Evolutionary conservation across 2,329 filamentous ascomycete genomes (phyloP).

Genomic region (Colletotrichum abscissum): DNA sequence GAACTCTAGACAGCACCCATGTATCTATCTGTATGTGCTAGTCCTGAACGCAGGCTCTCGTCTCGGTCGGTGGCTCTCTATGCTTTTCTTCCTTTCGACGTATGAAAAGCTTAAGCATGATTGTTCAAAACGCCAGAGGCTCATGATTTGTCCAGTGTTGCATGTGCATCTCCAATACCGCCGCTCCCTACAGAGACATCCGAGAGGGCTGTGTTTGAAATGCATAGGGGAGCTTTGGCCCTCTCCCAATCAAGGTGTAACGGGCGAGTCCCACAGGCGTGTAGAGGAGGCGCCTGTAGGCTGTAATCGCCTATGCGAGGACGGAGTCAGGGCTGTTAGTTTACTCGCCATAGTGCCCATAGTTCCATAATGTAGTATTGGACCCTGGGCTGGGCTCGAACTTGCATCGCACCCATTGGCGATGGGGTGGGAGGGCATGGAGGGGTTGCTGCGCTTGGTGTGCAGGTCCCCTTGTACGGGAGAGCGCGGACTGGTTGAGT

Average conservation of each 20-base stretch:
- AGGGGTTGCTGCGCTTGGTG: neutral
- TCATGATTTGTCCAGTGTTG: neutral
- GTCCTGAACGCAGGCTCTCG: neutral
- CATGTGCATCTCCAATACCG: neutral
- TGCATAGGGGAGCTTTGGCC: neutral
- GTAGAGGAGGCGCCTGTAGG: neutral
- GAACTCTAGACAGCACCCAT: neutral
- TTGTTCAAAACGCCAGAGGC: neutral
- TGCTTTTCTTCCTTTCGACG: neutral
- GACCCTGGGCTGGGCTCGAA: neutral
- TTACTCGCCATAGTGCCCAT: neutral
- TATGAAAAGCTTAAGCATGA: neutral
- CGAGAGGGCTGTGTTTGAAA: neutral
- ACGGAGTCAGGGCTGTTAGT: neutral
- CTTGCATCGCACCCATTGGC: no score
- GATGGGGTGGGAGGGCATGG: neutral
- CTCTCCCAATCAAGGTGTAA: neutral
- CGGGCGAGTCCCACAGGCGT: neutral
- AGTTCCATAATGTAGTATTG: neutral
- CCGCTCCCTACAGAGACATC: neutral
- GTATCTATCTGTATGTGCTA: neutral
- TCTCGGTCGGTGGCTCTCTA: neutral
- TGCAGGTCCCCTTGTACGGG: neutral
- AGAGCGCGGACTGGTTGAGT: conserved; percentile 4
- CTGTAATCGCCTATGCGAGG: neutral